A percentile compares a stretch with the other conserved stretches of the same genome.
Evolutionary conservation across 1,284 basidiomycete genomes (phyloP).

Genomic region (Heterobasidion irregulare): DNA sequence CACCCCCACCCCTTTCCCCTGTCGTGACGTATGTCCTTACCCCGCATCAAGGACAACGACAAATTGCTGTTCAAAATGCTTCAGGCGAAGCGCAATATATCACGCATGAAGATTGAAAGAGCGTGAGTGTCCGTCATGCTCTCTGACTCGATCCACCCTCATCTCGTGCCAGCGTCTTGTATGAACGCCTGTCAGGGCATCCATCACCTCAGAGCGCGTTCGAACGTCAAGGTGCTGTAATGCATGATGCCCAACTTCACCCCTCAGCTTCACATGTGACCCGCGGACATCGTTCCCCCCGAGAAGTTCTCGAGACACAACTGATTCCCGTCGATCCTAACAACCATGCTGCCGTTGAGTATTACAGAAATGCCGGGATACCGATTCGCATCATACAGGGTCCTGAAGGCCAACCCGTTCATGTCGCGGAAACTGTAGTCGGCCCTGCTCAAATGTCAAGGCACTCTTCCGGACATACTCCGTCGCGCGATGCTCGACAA

Average conservation of each 20-base stretch:
- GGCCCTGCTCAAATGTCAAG: conserved; percentile 2
- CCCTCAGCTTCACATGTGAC: conserved; percentile 23
- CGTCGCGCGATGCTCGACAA: conserved; percentile 24
- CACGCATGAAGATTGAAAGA: conserved; percentile 83
- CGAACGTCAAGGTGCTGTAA: conserved; percentile 15
- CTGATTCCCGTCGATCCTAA: conserved; percentile 22
- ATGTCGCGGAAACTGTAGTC: conserved; percentile 31
- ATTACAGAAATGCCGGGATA: conserved; percentile 31
- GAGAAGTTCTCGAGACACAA: conserved; percentile 26
- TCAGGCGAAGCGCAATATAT: conserved; percentile 77
- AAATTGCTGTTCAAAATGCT: conserved; percentile 77
- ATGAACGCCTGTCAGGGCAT: conserved; percentile 64
- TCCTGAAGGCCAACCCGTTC: conserved; percentile 37
- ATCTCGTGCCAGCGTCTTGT: conserved; percentile 48
- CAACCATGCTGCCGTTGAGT: conserved; percentile 37
- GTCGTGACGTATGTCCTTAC: conserved; percentile 11
- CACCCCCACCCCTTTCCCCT: conserved; percentile 7
- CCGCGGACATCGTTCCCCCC: conserved; percentile 27
- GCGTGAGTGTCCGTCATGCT: conserved; percentile 50
- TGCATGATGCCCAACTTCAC: conserved; percentile 7
- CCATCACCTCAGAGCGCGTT: conserved; percentile 35
- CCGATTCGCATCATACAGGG: conserved; percentile 34
- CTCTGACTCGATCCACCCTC: conserved; percentile 12
- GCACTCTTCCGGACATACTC: conserved; percentile 6
- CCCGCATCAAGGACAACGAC: conserved; percentile 67